Evolutionary conservation across 768 basidiomycete species (phyloP).

Genomic region (Infundibulicybe gibba): DNA sequence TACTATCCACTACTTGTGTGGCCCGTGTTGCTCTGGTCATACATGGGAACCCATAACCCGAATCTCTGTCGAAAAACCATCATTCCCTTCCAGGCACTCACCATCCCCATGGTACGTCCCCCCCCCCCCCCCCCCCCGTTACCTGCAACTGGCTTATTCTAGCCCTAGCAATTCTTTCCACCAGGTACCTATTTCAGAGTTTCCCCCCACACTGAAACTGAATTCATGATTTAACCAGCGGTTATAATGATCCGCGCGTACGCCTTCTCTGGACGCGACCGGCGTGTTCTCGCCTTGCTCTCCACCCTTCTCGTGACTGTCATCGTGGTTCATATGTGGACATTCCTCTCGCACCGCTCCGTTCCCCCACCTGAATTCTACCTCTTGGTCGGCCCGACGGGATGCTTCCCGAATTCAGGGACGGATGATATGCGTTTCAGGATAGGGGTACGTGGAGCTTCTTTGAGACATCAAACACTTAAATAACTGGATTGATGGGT

Average conservation of each 20-base stretch:
- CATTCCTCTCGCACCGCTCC: constrained; percentile 25
- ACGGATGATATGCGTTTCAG: constrained; percentile 22
- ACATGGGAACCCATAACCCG: constrained; percentile 27
- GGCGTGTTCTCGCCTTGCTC: constrained; percentile 22
- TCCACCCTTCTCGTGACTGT: constrained; percentile 25
- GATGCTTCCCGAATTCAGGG: constrained; percentile 37
- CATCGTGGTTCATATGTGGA: constrained; percentile 29
- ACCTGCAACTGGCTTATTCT: not conserved
- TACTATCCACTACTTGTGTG: constrained; percentile 36
- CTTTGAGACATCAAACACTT: not conserved
- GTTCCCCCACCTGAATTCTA: constrained; percentile 18
- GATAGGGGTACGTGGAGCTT: constrained; percentile 24
- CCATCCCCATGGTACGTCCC: constrained; percentile 26
- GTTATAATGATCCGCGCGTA: constrained; percentile 43
- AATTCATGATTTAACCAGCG: constrained; percentile 14
- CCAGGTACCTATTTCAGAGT: constrained; percentile 23
- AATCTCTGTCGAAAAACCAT: constrained; percentile 24
- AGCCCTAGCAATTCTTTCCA: constrained; percentile 34
- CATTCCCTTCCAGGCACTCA: constrained; percentile 24
- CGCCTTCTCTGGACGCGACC: constrained; percentile 35
- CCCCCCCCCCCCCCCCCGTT: not conserved
- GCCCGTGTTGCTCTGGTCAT: constrained; percentile 34
- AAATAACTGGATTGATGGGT: not conserved
- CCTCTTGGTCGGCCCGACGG: constrained; percentile 20
- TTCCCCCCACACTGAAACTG: not conserved